A percentile compares a stretch with the other conserved stretches of the same genome.
phyloP scores from a whole-genome alignment of 2,329 filamentous ascomycete genomes.

The Neoscytalidium dimidiatum region DNA sequence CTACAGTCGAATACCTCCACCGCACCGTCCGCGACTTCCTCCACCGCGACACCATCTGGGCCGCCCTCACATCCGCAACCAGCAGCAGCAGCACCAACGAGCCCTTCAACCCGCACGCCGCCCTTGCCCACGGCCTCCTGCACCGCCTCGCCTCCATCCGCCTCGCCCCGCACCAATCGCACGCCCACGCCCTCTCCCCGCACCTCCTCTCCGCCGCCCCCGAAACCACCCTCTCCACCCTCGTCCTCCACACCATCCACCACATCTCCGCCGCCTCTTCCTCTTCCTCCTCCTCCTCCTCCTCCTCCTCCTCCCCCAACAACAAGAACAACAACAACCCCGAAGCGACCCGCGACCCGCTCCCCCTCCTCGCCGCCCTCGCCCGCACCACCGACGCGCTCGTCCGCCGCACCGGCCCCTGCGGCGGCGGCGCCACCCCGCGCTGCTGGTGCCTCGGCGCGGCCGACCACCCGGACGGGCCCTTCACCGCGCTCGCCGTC shows the following conservation, averaged over 20 bases:
- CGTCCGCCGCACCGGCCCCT: neutral
- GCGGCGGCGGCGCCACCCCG: neutral
- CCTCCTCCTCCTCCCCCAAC: neutral
- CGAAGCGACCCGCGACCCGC: neutral
- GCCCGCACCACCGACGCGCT: neutral
- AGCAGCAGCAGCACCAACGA: neutral
- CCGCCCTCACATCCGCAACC: neutral
- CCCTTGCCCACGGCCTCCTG: slow-evolving; percentile 5
- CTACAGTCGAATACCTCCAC: slow-evolving; percentile 18
- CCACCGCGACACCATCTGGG: slow-evolving; percentile 10
- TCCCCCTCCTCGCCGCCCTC: neutral
- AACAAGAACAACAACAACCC: neutral
- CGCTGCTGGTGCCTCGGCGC: slow-evolving; percentile 11
- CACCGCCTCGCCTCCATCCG: neutral
- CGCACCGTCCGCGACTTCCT: slow-evolving; percentile 20
- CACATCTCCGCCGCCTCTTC: neutral
- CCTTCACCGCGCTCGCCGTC: neutral
- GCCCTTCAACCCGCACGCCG: neutral
- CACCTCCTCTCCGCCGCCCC: neutral
- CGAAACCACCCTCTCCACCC: neutral
- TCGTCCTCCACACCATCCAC: neutral
- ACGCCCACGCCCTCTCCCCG: neutral
- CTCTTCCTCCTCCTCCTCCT: too few relatives aligned
- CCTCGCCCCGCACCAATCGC: neutral
- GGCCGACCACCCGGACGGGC: neutral